Conservation (phyloP, 257 asterid species). For the Orobanche coerulescens region DNA sequence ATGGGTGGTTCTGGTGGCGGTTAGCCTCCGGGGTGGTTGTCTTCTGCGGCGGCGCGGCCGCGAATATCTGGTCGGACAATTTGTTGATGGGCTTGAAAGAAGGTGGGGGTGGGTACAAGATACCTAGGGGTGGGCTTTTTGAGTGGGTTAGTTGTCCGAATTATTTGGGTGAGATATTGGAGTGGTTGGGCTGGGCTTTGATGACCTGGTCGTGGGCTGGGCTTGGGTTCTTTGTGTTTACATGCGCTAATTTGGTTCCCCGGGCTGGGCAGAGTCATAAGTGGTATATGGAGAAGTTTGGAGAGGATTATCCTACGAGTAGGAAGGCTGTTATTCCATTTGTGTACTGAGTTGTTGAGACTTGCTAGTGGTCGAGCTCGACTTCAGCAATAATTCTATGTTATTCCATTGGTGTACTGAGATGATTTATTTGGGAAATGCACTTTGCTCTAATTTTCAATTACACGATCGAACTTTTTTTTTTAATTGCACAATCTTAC, state of each 20-base stretch:
- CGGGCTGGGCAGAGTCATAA: constrained; percentile 46
- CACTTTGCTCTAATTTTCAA: no score
- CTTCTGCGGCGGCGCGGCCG: constrained; percentile 37
- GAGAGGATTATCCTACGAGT: constrained; percentile 59
- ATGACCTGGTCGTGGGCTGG: constrained; percentile 76
- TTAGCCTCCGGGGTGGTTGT: constrained; percentile 28
- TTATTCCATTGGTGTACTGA: no score
- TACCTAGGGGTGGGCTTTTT: constrained; percentile 60
- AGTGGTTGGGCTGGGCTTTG: constrained; percentile 83
- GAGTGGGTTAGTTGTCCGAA: constrained; percentile 71
- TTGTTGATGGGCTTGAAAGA: constrained; percentile 43
- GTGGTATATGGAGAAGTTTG: constrained; percentile 71
- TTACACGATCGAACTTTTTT: no score
- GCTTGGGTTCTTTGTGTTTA: constrained; percentile 46
- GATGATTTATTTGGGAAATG: no score
- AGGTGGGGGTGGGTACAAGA: constrained; percentile 49
- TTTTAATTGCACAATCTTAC: no score
- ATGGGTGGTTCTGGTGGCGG: constrained; percentile 41
- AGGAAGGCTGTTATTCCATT: constrained; percentile 70
- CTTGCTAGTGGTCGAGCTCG: background rate
- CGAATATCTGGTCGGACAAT: constrained; percentile 54
- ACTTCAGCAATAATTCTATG: no score
- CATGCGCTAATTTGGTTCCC: constrained; percentile 62
- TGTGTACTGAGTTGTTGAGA: constrained; percentile 26
- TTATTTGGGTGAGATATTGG: constrained; percentile 71